Base-by-base conservation (phyloP, 1,284 basidiomycete species). In the Sporisorium sorghi region DNA sequence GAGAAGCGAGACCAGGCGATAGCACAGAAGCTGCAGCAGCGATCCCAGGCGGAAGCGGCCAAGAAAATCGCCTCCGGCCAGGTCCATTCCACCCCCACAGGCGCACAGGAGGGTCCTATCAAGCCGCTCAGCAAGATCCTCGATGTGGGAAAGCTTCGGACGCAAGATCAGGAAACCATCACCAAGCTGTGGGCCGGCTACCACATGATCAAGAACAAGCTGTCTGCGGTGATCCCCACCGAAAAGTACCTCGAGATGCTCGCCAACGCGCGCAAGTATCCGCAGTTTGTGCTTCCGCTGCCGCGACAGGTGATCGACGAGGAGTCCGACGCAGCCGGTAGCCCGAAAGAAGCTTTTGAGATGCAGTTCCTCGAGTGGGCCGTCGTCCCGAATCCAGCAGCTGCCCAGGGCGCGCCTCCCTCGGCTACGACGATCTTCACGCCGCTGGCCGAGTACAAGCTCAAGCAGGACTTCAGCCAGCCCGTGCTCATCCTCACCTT, bases 391-490 rank as follows among this genome's bases (percentile, higher is more conserved):
- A 49, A 59, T 52, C 15, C 63, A 9, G 42, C 63, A 9, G 42
- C 60, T 32, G 46, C 35, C 10, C 35, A 46, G 19, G 52, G 52
- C 14, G 49, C 58, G 21, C 67, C 63, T n/a, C 71, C 73, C 9
- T 48, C 68, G 2, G 73, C 75, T 1, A 68, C 72, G 11, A 82
- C 93, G 0, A 88, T 99, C 54, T 97, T 97, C 86, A 96, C 96
- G 0, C 92, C 96, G 5, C 87, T 98, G 52, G 91, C 93, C 76
- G 96, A 98, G 86, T 99, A 94, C 89, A 97, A 98, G 86, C 87
- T 90, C 61, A 90, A 92, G 32, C 89, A 89, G 69, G 89, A 91
- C 47, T 98, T 92, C 85, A 93, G 96, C 3, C 94, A 94, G 37
- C 95, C 96, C 0, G 91, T 93, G 80, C 88, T 99, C 26, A 92